Evolutionary conservation across 306 rosid genomes (phyloP).

Genomic region (Rubus idaeus): DNA sequence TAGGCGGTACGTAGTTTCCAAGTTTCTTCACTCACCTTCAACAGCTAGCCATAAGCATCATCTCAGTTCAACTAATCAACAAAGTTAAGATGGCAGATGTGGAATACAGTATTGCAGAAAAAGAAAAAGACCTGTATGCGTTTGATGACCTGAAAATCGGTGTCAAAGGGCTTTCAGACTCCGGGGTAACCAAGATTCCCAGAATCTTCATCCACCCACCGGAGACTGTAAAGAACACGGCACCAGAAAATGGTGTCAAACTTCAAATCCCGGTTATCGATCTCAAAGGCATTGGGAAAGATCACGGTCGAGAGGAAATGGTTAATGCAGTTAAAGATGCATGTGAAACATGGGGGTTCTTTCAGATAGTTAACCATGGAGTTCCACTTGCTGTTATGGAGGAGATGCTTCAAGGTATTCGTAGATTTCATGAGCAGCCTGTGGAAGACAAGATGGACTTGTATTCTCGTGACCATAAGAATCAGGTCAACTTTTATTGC

Average conservation of each 20-base stretch:
- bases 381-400: slow-evolving; percentile 40
- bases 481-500: slow-evolving; percentile 33
- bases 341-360: slow-evolving; percentile 69
- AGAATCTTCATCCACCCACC: slow-evolving; percentile 54
- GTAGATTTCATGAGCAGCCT: slow-evolving; percentile 44
- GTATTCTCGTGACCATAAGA: slow-evolving; percentile 32
- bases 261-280: slow-evolving; percentile 41
- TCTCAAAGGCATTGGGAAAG: slow-evolving; percentile 28
- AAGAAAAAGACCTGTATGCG: slow-evolving; percentile 41
- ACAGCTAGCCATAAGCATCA: too few relatives aligned
- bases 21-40: too few relatives aligned
- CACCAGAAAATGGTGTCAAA: background rate
- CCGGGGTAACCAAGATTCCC: slow-evolving; percentile 51
- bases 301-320: slow-evolving; percentile 14
- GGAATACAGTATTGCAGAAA: slow-evolving; percentile 28
- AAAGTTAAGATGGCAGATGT: background rate
- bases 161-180: slow-evolving; percentile 61
- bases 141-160: slow-evolving; percentile 56
- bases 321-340: slow-evolving; percentile 39
- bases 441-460: slow-evolving; percentile 35
- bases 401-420: slow-evolving; percentile 31
- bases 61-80: background rate
- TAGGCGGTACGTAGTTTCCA: too few relatives aligned
- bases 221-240: slow-evolving; percentile 23
- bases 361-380: slow-evolving; percentile 75